These are phyloP conservation scores for Paralagenidium karlingii DNA, from an alignment of 352 stramenopile genomes.

Conservation along the genomic window DNA sequence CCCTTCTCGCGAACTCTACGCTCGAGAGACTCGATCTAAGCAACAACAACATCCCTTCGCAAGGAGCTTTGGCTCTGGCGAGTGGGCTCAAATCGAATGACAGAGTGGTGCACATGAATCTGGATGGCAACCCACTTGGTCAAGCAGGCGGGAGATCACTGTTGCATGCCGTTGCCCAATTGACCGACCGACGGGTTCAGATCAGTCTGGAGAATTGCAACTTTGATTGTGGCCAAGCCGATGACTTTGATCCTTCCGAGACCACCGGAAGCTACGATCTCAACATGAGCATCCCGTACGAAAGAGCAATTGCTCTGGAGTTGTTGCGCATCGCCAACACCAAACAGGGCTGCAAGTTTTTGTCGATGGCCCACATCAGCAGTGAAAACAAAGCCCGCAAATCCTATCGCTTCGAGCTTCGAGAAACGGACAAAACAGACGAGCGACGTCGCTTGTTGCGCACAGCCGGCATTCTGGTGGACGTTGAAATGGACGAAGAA, in stretches of 20 bases:
- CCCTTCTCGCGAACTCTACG: constrained; percentile 42
- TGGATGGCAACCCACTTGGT: constrained; percentile 60
- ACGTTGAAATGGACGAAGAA: constrained; percentile 15
- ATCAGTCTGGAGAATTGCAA: constrained; percentile 62
- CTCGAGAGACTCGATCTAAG: constrained; percentile 46
- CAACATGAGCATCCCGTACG: constrained; percentile 66
- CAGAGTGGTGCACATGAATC: constrained; percentile 19
- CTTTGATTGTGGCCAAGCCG: constrained; percentile 52
- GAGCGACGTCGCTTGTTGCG: constrained; percentile 37
- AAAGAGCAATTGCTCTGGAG: constrained; percentile 55
- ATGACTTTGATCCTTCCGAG: constrained; percentile 56
- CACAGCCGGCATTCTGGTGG: constrained; percentile 48
- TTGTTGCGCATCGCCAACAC: constrained; percentile 54
- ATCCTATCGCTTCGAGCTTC: constrained; percentile 47
- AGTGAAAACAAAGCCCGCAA: constrained; percentile 23
- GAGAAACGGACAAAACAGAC: constrained; percentile 26
- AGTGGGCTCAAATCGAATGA: constrained; percentile 45
- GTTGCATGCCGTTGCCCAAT: constrained; percentile 46
- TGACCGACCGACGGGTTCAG: constrained; percentile 30
- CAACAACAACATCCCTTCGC: constrained; percentile 68
- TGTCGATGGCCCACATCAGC: constrained; percentile 48
- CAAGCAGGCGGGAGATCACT: constrained; percentile 39
- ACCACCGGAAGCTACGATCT: constrained; percentile 61
- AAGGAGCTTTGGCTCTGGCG: constrained; percentile 46
- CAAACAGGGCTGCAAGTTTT: constrained; percentile 72